phyloP scores from a whole-genome alignment of 108 stramenopile species.

The Pseudonitzschia pungens region DNA sequence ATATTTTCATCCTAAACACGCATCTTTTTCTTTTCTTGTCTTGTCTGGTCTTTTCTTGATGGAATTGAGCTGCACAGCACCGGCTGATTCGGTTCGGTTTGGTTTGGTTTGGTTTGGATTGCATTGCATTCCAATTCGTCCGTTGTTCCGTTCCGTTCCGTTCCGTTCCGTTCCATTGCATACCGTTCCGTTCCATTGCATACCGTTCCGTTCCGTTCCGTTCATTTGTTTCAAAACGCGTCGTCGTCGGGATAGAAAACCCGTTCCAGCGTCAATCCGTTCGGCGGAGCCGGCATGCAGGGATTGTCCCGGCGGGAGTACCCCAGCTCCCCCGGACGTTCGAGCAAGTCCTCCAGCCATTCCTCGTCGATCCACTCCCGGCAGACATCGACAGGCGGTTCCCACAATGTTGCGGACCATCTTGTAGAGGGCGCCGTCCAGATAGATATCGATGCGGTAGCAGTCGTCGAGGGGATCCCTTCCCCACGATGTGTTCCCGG shows the following conservation, averaged over 20 bases:
- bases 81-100: no score
- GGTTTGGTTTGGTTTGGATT: no score
- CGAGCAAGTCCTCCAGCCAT: conserved; percentile 47
- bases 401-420: conserved; percentile 89
- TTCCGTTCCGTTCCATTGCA: no score
- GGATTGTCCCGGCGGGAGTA: conserved; percentile 55
- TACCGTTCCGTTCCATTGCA: no score
- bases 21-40: no score
- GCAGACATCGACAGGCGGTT: conserved; percentile 71
- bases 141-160: no score
- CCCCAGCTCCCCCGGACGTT: conserved; percentile 11
- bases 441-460: conserved; percentile 69
- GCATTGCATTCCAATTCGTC: no score
- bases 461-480: neutral
- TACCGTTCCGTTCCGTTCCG: no score
- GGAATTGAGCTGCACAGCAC: no score
- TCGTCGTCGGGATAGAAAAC: conserved; percentile 54
- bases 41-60: no score
- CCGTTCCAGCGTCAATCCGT: conserved; percentile 82
- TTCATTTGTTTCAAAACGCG: neutral
- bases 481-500: neutral
- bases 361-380: conserved; percentile 42
- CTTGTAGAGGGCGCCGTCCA: conserved; percentile 85
- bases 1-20: no score
- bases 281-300: conserved; percentile 78